Percentiles rank a stretch among this genome's conserved stretches.
Evolutionary conservation across 164 flowering plant species (phyloP).

Genomic region (Stephania yunnanensis): DNA sequence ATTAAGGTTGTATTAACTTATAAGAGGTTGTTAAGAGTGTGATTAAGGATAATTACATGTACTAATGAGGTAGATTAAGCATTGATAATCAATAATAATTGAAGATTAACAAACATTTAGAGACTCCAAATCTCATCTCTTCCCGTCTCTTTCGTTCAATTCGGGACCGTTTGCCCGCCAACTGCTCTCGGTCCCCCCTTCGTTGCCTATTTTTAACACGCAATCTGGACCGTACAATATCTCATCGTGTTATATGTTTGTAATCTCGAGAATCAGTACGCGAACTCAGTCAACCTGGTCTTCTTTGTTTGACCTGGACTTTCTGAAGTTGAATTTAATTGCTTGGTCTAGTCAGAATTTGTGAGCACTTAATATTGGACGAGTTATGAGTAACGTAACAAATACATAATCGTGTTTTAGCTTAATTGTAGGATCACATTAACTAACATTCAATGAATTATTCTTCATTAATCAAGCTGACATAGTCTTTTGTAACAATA

Average conservation of each 20-base stretch:
- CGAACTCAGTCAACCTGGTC: neutral
- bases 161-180: neutral
- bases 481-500: no score
- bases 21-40: neutral
- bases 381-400: no score
- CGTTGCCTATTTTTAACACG: neutral
- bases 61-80: neutral
- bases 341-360: neutral
- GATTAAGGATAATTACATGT: neutral
- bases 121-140: neutral
- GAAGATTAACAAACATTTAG: neutral
- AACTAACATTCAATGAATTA: no score
- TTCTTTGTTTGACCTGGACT: neutral
- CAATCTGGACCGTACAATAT: neutral
- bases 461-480: no score
- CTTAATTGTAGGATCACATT: no score
- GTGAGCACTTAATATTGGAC: no score
- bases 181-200: slow-evolving; percentile 1
- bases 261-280: neutral
- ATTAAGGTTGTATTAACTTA: neutral
- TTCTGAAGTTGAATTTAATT: neutral
- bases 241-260: neutral
- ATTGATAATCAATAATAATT: neutral
- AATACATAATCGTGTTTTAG: no score
- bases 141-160: neutral